These are phyloP conservation scores for Nakazawaea laoshanensis DNA, from an alignment of 805 yeast species.

Conservation along the genomic window DNA sequence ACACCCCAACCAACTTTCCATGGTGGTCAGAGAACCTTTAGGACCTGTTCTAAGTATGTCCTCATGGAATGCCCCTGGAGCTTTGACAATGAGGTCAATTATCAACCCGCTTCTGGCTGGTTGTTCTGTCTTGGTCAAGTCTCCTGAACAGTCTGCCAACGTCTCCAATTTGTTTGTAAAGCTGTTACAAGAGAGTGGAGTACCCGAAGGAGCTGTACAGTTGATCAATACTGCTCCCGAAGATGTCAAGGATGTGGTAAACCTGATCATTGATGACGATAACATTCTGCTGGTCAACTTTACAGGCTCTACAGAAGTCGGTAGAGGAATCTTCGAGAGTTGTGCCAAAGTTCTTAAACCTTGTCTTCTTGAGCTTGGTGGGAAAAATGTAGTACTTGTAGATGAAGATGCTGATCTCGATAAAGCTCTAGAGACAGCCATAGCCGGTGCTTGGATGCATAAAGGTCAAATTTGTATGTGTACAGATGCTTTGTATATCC, in stretches of 20 bases:
- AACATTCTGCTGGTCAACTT: conserved; percentile 30
- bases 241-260: conserved; percentile 20
- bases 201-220: conserved; percentile 27
- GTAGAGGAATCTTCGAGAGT: conserved; percentile 24
- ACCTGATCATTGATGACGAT: conserved; percentile 19
- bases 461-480: conserved; percentile 43
- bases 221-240: conserved; percentile 23
- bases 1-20: conserved; percentile 10
- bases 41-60: conserved; percentile 38
- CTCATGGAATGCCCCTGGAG: conserved; percentile 42
- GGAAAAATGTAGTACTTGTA: conserved; percentile 30
- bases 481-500: conserved; percentile 28
- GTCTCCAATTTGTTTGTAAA: conserved; percentile 24
- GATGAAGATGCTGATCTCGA: conserved; percentile 23
- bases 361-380: conserved; percentile 34
- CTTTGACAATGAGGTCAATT: conserved; percentile 29
- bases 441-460: conserved; percentile 31
- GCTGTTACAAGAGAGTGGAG: conserved; percentile 28
- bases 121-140: conserved; percentile 34
- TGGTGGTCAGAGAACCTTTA: conserved; percentile 28
- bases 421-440: conserved; percentile 19
- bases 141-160: conserved; percentile 30
- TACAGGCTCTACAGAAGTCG: conserved; percentile 36
- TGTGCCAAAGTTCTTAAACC: conserved; percentile 34
- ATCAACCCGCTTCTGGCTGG: conserved; percentile 40